Evolutionary conservation across 192 early-diverging fungal genomes (phyloP), one percentile per base, ranked within the genome.

Genomic region (Lobosporangium transversale): DNA sequence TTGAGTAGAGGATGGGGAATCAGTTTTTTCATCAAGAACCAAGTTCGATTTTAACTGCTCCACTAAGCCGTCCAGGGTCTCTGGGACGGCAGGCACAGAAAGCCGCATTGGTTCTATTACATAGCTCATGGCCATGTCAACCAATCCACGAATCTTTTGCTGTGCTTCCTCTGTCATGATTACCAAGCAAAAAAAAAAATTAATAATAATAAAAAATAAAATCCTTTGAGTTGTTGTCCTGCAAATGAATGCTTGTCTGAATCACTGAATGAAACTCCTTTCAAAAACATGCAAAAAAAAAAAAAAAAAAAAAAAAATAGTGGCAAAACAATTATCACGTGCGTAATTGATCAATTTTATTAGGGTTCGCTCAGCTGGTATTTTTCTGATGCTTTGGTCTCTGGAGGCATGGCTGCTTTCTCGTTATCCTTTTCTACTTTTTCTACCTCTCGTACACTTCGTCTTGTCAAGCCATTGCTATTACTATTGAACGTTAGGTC

Each of bases 91-190:
- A 8, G 73, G 73, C 20, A 76, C 73, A 8, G 37, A 53, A 27
- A 76, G 47, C 20, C 64, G 73, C 31, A 62, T 49, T 9, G 65
- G 65, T 29, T 76, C 64, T 26, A 76, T 65, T 2, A 62, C 65
- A 56, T 76, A 76, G 64, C 45, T 43, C 63, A 76, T 45, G 44
- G 53, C 64, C 63, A 76, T 42, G 15, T 76, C 63, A 32, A 76
- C 58, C 64, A 76, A 44, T 8, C 65, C 37, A 3, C 73, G 63
- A 65, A 76, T 76, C 59, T 76, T 76, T 56, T 54, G 31, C 33
- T 76, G 73, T 51, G 62, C 63, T 43, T 76, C 73, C 32, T 66
- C 63, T 24, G 63, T 67, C 73, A 76, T 76, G 40, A 37, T 21
- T 47, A 18, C 37, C n/a, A n/a, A n/a, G n/a, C n/a, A n/a, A n/a